Evolutionary conservation across 768 basidiomycete species (phyloP), one percentile per base, ranked within the genome.

Genomic region (Leccinum subgranulosum): DNA sequence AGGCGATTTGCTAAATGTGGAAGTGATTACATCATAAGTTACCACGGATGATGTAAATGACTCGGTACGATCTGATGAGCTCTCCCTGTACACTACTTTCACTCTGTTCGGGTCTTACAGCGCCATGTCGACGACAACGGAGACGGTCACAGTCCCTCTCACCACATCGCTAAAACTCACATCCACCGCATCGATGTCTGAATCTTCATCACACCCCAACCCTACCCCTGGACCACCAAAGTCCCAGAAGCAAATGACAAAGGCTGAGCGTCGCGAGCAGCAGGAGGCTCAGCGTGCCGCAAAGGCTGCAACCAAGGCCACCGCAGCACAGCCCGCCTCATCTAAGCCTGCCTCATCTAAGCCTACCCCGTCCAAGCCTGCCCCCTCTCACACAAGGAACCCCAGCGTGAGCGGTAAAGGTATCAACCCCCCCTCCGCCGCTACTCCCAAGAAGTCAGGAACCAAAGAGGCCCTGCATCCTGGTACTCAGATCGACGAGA

Each of bases 271-370:
- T 28, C 77, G 88, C 63, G 90, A 89, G 65, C 78, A 88, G 15
- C 90, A 92, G 70, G 90, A 91, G 69, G 79, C 77, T 61, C 89
- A 93, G 66, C 80, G 90, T 53, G 90, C 90, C 10, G 87, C 87
- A n/a, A 92, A 92, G 72, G 78, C 76, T 2, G 76, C 75, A 15
- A 59, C 77, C 69, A 67, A 86, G 78, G 64, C 74, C 55, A 49
- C 70, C 54, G 57, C 65, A 43, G 55, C 19, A 2, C 61, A 63
- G 29, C 59, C 66, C 39, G 14, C 63, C 33, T 48, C 58, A 34
- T 66, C 73, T 3, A 70, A 66, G 41, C 61, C 69, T 2, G 58
- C 70, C 33, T 48, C 58, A 36, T 66, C 73, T 3, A 70, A 66
- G 36, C 60, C 69, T 4, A 57, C 70, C 17, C 36, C 36, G 17